A percentile compares a stretch with the other conserved stretches of the same genome.
Conservation (phyloP, 2,329 filamentous ascomycete genomes). For the Ophiocordyceps unilateralis region DNA sequence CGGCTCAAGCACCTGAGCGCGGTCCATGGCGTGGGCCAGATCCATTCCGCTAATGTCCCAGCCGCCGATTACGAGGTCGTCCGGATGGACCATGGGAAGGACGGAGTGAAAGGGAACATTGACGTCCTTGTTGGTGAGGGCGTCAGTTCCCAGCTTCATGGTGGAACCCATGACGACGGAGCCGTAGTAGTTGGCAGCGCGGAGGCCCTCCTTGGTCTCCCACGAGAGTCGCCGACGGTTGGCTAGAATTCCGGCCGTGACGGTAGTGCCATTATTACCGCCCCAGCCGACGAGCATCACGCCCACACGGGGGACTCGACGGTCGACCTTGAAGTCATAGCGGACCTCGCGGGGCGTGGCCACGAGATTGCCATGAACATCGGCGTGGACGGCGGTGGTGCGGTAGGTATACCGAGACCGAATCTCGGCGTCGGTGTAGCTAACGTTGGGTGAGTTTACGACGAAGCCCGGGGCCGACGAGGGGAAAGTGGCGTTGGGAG, state of each 20-base stretch:
- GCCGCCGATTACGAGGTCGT: constrained; percentile 85
- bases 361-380: constrained; percentile 57
- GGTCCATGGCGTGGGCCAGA: constrained; percentile 84
- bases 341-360: constrained; percentile 75
- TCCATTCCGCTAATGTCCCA: constrained; percentile 96
- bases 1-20: constrained; percentile 89
- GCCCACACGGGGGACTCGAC: constrained; percentile 80
- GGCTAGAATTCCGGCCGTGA: constrained; percentile 92
- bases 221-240: constrained; percentile 75
- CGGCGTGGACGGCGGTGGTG: constrained; percentile 66
- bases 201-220: constrained; percentile 84
- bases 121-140: constrained; percentile 70
- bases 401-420: constrained; percentile 91
- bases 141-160: constrained; percentile 84
- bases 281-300: constrained; percentile 97
- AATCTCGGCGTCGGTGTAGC: constrained; percentile 77
- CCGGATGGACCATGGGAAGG: constrained; percentile 91
- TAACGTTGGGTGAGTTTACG: constrained; percentile 83
- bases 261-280: constrained; percentile 95
- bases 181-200: constrained; percentile 89
- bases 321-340: constrained; percentile 96
- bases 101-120: constrained; percentile 93
- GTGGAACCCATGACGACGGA: constrained; percentile 96
- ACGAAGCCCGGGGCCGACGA: constrained; percentile 52
- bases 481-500: constrained; percentile 24